Percentiles rank a stretch among this genome's conserved stretches.
Conservation (phyloP, 139 green algal genomes). For the Spirogloea muscicola region DNA sequence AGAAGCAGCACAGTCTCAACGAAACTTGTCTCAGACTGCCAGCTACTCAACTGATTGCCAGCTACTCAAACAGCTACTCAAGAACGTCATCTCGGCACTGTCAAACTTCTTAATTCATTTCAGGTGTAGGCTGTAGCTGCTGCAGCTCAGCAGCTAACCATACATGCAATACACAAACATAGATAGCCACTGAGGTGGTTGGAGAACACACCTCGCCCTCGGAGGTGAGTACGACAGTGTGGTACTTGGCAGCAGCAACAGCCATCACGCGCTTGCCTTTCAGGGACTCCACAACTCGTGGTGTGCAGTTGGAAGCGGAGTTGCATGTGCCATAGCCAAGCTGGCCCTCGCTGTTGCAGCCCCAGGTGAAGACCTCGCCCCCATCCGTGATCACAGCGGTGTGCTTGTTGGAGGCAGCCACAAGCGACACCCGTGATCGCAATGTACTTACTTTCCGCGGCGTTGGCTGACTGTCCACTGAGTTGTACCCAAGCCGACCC, state of each 20-base stretch:
- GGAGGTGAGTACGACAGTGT: constrained; percentile 70
- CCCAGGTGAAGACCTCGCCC: constrained; percentile 46
- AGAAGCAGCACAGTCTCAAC: no score
- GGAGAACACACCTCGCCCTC: constrained; percentile 77
- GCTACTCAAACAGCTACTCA: no score
- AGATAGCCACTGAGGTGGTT: no score
- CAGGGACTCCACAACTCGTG: constrained; percentile 26
- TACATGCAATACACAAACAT: no score
- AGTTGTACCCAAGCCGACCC: constrained; percentile 41
- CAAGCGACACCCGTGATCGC: constrained; percentile 7
- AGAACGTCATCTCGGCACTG: no score
- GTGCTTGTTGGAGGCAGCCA: constrained; percentile 49
- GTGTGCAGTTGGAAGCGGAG: constrained; percentile 10
- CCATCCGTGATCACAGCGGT: background rate
- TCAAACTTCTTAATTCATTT: no score
- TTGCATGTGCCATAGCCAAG: constrained; percentile 43
- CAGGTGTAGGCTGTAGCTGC: no score
- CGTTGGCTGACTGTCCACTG: constrained; percentile 38
- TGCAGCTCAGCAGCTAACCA: no score
- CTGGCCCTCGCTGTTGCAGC: constrained; percentile 43
- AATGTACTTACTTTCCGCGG: constrained; percentile 25
- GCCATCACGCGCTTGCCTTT: constrained; percentile 46
- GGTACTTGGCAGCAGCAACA: constrained; percentile 78
- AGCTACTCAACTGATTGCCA: no score
- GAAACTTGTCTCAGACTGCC: no score